These are phyloP conservation scores for Chlorella sp. DNA, from an alignment of 139 green algal genomes.

Conservation along the genomic window DNA sequence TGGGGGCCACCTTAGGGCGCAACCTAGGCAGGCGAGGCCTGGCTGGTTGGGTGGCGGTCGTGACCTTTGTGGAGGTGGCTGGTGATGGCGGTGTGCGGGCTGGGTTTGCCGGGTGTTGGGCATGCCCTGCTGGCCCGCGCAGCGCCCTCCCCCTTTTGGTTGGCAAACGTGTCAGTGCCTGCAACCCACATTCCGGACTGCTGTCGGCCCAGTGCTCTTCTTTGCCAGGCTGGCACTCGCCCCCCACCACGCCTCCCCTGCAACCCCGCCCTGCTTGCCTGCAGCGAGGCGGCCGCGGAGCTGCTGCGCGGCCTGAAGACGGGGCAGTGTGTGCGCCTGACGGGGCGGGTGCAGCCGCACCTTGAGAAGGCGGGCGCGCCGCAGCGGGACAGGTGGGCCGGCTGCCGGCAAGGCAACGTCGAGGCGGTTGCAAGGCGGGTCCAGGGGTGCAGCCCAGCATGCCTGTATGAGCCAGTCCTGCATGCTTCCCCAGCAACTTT, in stretches of 20 bases:
- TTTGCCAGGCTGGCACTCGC: neutral
- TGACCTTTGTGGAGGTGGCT: neutral
- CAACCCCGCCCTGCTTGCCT: too few species aligned
- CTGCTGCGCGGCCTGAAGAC: slow-evolving; percentile 20
- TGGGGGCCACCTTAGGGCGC: slow-evolving; percentile 36
- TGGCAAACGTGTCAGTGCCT: neutral
- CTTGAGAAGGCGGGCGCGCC: neutral
- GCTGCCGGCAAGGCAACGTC: neutral
- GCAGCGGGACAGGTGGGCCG: neutral
- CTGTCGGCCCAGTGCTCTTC: neutral
- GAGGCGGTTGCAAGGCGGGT: too few species aligned
- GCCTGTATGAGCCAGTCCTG: too few species aligned
- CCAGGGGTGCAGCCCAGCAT: too few species aligned
- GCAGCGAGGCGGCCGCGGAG: slow-evolving; percentile 17
- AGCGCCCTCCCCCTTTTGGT: neutral
- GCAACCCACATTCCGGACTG: neutral
- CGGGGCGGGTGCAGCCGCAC: slow-evolving; percentile 31
- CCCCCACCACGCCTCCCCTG: neutral
- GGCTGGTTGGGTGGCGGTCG: neutral
- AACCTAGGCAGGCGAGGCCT: slow-evolving; percentile 7
- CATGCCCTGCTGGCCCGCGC: too few species aligned
- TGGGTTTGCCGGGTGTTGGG: neutral
- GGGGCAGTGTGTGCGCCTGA: slow-evolving; percentile 30
- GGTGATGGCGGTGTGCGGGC: neutral
- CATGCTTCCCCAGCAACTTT: too few species aligned